A percentile compares a stretch with the other conserved stretches of the same genome.
Conservation (phyloP, 495 filamentous ascomycete genomes). For the Hypoxylon fuscum region DNA sequence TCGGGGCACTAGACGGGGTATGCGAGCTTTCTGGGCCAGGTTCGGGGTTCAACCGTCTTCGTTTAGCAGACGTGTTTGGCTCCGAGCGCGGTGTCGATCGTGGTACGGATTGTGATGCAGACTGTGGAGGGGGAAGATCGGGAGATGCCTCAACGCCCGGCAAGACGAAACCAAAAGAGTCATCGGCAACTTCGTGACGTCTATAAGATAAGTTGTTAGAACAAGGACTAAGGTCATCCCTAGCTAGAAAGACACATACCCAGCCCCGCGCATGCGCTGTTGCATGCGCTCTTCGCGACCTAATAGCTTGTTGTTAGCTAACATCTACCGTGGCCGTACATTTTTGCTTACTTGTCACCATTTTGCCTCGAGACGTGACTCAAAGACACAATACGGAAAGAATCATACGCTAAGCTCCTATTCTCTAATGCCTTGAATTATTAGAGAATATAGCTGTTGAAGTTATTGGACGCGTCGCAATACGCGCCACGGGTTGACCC, state of each 20-base stretch:
- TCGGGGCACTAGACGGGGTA: conserved; percentile 30
- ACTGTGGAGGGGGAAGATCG: conserved; percentile 30
- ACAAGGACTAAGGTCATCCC: neutral
- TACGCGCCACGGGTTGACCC: conserved; percentile 15
- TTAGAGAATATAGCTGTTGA: neutral
- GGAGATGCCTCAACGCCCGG: conserved; percentile 44
- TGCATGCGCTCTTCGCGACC: conserved; percentile 60
- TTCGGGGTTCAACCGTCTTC: conserved; percentile 40
- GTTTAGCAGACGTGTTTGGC: conserved; percentile 55
- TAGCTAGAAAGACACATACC: conserved; percentile 40
- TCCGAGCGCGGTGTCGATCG: conserved; percentile 46
- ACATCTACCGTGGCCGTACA: neutral
- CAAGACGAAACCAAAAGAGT: conserved; percentile 55
- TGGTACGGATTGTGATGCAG: too few relatives aligned
- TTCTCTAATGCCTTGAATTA: neutral
- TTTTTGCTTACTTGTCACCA: conserved; percentile 42
- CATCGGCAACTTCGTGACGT: conserved; percentile 57
- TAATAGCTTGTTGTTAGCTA: conserved; percentile 37
- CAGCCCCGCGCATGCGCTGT: conserved; percentile 61
- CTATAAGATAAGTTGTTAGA: conserved; percentile 34
- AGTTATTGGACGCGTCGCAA: conserved; percentile 26
- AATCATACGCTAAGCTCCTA: too few relatives aligned
- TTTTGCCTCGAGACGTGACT: neutral
- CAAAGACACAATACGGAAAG: too few relatives aligned
- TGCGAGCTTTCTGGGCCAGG: conserved; percentile 28